Percentiles rank a stretch among this genome's conserved stretches.
These are phyloP conservation scores for Ogataea haglerorum DNA, from an alignment of 805 yeast genomes.

Conservation along the genomic window DNA sequence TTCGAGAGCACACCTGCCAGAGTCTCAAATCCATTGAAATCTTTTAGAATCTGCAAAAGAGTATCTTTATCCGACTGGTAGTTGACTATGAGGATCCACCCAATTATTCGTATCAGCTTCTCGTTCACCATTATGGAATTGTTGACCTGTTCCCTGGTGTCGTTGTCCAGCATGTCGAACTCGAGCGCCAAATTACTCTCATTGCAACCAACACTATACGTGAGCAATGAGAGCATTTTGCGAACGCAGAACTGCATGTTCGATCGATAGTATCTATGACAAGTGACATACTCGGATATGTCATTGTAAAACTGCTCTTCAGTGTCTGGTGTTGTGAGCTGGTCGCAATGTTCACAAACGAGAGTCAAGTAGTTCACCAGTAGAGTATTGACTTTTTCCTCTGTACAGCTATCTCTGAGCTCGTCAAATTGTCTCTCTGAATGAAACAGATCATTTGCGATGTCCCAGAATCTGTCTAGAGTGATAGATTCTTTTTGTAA, in stretches of 20 bases:
- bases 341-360: constrained; percentile 29
- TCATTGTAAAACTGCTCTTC: constrained; percentile 27
- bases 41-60: constrained; percentile 44
- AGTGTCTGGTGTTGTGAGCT: constrained; percentile 14
- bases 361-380: constrained; percentile 34
- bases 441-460: constrained; percentile 29
- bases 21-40: constrained; percentile 50
- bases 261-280: constrained; percentile 30
- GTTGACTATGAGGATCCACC: constrained; percentile 31
- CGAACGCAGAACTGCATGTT: constrained; percentile 46
- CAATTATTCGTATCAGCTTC: constrained; percentile 30
- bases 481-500: constrained; percentile 26
- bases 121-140: constrained; percentile 26
- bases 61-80: constrained; percentile 21
- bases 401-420: constrained; percentile 9
- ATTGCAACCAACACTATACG: constrained; percentile 29
- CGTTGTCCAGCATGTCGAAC: constrained; percentile 13
- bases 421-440: constrained; percentile 26
- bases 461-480: constrained; percentile 31
- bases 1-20: constrained; percentile 31
- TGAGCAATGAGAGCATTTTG: constrained; percentile 44
- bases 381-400: constrained; percentile 27
- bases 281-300: constrained; percentile 26
- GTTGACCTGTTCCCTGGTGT: constrained; percentile 21
- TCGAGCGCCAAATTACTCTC: constrained; percentile 21